Conservation (phyloP, 1,284 basidiomycete species). For the Flammula alnicola region DNA sequence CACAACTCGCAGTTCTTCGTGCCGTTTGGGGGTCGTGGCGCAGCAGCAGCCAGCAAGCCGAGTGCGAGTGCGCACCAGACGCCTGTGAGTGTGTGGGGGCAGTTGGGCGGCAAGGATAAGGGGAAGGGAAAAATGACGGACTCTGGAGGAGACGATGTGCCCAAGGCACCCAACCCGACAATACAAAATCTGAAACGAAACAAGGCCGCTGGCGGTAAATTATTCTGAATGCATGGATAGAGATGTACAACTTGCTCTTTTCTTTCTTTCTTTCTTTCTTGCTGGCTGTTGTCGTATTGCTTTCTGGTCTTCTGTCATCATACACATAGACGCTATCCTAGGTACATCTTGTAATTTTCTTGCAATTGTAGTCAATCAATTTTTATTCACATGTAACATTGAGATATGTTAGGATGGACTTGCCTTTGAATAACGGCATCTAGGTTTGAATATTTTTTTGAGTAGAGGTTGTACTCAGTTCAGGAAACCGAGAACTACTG, state of each 20-base stretch:
- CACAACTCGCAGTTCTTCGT: neutral
- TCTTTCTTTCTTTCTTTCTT: conserved; percentile 6
- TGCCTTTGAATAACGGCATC: no score
- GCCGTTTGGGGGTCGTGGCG: neutral
- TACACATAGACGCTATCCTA: conserved; percentile 5
- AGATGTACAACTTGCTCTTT: no score
- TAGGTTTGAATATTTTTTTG: no score
- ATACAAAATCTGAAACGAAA: conserved; percentile 21
- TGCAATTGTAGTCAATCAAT: conserved; percentile 9
- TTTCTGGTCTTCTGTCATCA: conserved; percentile 5
- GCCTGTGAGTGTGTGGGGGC: conserved; percentile 7
- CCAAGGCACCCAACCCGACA: conserved; percentile 7
- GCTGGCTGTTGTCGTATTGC: conserved; percentile 2
- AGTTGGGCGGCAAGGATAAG: conserved; percentile 13
- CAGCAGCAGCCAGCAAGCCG: conserved; percentile 24
- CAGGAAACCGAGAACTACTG: no score
- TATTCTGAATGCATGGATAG: conserved; percentile 7
- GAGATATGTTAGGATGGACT: no score
- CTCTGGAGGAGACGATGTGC: conserved; percentile 7
- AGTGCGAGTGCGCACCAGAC: conserved; percentile 7
- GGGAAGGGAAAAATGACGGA: conserved; percentile 17
- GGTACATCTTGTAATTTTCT: conserved; percentile 7
- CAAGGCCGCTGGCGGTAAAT: conserved; percentile 21
- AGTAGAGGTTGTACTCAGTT: no score
- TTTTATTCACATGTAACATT: no score